Base-by-base conservation (phyloP, 2,329 filamentous ascomycete species). In the Colletotrichum lentis region DNA sequence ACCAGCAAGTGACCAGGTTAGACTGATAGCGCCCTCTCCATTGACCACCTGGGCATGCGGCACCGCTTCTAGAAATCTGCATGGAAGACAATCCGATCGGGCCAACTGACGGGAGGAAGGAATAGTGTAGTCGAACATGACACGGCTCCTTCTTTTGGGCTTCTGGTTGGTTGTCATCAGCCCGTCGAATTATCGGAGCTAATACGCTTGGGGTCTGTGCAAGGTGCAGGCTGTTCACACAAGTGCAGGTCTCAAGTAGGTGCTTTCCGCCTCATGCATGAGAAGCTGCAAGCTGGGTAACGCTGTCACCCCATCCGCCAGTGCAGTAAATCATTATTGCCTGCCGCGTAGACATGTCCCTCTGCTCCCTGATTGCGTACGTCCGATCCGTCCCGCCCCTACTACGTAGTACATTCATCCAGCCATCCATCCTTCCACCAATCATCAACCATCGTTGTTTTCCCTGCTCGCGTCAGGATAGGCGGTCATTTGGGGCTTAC, bases 41-140 rank as follows among this genome's bases (percentile, higher is more conserved):
- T 61, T 60, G 56, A 56, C 37, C 49, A 11, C 18, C 2, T 31
- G 24, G 41, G 31, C 31, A 11, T 22, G 31, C 16, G 52, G 37
- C 35, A 57, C n/a, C 44, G 59, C 52, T 63, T 67, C 64, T 47
- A 62, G 64, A 67, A 67, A 39, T 43, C 55, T 44, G 64, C 52
- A 57, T 52, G 39, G 64, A 67, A 63, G 44, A 22, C 46, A 20
- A n/a, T 18, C n/a, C 37, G 59, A 67, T 63, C 59, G 59, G 53
- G 44, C 53, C 61, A 52, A 39, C 37, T 44, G 46, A 54, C 39
- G 44, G 52, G 44, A 57, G 55, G 55, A 47, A 31, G 20, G n/a
- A 18, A 22, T 44, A 44, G 64, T 63, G 52, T 62, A n/a, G 50
- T 56, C 31, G 35, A 37, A 50, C 31, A 31, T 20, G 24, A 2